Evolutionary conservation across 139 green algal genomes (phyloP).

Genomic region (Penium margaritaceum): DNA sequence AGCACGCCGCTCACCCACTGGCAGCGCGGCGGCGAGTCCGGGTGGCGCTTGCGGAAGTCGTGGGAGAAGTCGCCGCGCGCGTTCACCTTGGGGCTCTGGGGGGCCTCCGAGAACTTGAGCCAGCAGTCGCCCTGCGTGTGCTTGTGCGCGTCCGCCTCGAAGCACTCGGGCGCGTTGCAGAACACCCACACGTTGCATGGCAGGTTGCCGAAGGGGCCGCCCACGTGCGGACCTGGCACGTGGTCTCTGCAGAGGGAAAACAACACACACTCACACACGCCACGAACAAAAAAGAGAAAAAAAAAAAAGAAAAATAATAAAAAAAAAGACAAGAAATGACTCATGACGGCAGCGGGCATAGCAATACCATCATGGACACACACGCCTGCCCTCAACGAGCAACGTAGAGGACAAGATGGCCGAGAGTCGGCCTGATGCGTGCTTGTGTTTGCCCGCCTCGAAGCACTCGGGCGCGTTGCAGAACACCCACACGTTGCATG

Average conservation of each 20-base stretch:
- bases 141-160: slow-evolving; percentile 74
- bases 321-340: too few relatives aligned
- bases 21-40: slow-evolving; percentile 25
- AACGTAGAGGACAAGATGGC: too few relatives aligned
- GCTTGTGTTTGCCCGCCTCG: slow-evolving; percentile 72
- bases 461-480: slow-evolving; percentile 64
- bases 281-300: too few relatives aligned
- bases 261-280: not conserved
- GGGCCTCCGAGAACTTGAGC: slow-evolving; percentile 77
- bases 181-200: slow-evolving; percentile 78
- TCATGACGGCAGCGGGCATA: too few relatives aligned
- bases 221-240: slow-evolving; percentile 39
- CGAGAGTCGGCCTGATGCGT: too few relatives aligned
- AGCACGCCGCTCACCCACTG: slow-evolving; percentile 65
- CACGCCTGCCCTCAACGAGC: too few relatives aligned
- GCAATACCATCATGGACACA: too few relatives aligned
- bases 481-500: slow-evolving; percentile 75
- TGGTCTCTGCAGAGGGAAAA: slow-evolving; percentile 59
- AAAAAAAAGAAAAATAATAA: too few relatives aligned
- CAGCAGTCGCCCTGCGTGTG: slow-evolving; percentile 76
- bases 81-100: slow-evolving; percentile 66
- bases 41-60: slow-evolving; percentile 34
- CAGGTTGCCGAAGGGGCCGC: slow-evolving; percentile 56
- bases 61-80: slow-evolving; percentile 37
- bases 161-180: slow-evolving; percentile 62